A percentile compares a stretch with the other conserved stretches of the same genome.
Evolutionary conservation across 768 basidiomycete genomes (phyloP).

Genomic region (Daedaleopsis sinensis): DNA sequence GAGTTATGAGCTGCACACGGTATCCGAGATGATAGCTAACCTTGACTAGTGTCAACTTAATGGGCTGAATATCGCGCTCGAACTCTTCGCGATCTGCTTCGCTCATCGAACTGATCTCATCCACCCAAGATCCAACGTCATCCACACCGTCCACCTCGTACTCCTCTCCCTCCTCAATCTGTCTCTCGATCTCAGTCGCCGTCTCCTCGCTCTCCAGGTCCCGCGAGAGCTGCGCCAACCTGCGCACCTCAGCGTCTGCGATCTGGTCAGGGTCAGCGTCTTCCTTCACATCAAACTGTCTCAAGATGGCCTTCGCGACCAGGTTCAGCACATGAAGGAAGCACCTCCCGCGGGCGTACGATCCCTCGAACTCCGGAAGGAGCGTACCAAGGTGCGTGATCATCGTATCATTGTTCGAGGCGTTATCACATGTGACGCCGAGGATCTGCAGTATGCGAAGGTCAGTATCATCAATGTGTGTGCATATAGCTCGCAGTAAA

Average conservation of each 20-base stretch:
- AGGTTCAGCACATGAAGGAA: conserved; percentile 25
- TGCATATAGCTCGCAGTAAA: no score
- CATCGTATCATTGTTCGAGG: conserved; percentile 5
- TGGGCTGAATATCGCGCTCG: background rate
- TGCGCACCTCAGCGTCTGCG: background rate
- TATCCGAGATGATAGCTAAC: background rate
- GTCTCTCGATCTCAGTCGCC: background rate
- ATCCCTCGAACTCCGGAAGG: conserved; percentile 8
- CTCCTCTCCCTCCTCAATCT: no score
- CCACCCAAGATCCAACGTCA: no score
- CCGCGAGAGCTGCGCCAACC: background rate
- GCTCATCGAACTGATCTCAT: no score
- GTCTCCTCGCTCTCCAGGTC: background rate
- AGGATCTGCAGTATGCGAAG: background rate
- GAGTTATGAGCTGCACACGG: background rate
- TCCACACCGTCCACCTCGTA: no score
- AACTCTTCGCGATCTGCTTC: background rate
- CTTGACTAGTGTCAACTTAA: background rate
- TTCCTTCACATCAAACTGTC: background rate
- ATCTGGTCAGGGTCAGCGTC: background rate
- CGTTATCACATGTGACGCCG: background rate
- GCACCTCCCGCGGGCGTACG: conserved; percentile 10
- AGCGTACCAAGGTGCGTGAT: background rate
- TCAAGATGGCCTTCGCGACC: conserved; percentile 11
- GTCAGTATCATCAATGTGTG: no score